These are phyloP conservation scores for Alternaria longipes DNA, from an alignment of 2,329 filamentous ascomycete genomes.

Conservation along the genomic window DNA sequence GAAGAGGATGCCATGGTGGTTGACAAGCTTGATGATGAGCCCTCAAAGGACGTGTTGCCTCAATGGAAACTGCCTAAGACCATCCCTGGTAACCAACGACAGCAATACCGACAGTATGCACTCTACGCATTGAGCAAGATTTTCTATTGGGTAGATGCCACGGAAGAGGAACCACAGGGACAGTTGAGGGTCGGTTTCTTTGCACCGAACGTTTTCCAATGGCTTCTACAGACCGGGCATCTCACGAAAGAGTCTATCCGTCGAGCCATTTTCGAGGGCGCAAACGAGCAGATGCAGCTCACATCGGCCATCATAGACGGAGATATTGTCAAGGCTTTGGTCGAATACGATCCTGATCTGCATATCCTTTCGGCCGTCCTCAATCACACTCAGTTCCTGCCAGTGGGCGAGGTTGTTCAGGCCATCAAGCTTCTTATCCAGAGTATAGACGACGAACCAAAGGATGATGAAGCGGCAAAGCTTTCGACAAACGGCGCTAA, in stretches of 20 bases:
- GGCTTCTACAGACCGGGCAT: conserved; percentile 66
- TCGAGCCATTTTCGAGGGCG: conserved; percentile 47
- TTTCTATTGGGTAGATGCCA: conserved; percentile 48
- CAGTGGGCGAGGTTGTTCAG: conserved; percentile 71
- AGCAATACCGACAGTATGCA: conserved; percentile 72
- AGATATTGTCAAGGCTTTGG: conserved; percentile 69
- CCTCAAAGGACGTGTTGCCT: conserved; percentile 39
- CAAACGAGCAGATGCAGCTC: conserved; percentile 53
- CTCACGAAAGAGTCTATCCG: conserved; percentile 57
- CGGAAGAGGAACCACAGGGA: conserved; percentile 20
- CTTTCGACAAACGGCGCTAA: conserved; percentile 44
- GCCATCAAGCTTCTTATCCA: conserved; percentile 73
- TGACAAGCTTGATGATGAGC: conserved; percentile 28
- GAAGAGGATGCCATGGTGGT: conserved; percentile 27
- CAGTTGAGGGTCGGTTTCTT: conserved; percentile 56
- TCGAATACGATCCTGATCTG: conserved; percentile 73
- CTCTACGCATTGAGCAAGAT: conserved; percentile 62
- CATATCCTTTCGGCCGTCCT: conserved; percentile 73
- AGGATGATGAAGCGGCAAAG: conserved; percentile 51
- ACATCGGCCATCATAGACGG: conserved; percentile 63
- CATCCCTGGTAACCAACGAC: conserved; percentile 57
- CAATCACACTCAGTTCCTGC: conserved; percentile 68
- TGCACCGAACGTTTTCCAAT: conserved; percentile 64
- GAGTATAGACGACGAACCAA: conserved; percentile 66
- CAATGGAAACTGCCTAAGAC: conserved; percentile 59